A percentile compares a stretch with the other conserved stretches of the same genome.
Evolutionary conservation across 768 basidiomycete species (phyloP).

Genomic region (Leucocoprinus birnbaumii): DNA sequence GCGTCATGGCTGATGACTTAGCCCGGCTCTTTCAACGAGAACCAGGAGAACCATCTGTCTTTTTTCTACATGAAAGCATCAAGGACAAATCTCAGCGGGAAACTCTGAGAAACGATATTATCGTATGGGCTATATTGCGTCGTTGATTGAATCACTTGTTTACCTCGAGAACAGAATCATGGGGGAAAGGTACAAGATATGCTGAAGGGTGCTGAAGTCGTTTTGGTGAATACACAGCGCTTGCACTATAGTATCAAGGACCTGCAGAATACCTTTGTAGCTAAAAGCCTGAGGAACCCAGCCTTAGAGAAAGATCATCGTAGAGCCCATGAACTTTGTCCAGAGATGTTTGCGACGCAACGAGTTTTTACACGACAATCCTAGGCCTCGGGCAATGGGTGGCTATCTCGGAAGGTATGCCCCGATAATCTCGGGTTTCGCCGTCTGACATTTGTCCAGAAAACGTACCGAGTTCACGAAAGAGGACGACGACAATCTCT

Average conservation of each 20-base stretch:
- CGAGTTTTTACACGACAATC: constrained; percentile 17
- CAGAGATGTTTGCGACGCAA: constrained; percentile 19
- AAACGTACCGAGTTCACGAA: constrained; percentile 29
- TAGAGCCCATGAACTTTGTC: constrained; percentile 27
- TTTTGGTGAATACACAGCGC: constrained; percentile 17
- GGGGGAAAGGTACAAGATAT: constrained; percentile 24
- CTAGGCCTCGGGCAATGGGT: constrained; percentile 25
- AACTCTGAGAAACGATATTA: constrained; percentile 26
- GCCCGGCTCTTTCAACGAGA: constrained; percentile 18
- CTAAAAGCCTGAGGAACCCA: constrained; percentile 12
- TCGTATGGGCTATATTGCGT: constrained; percentile 22
- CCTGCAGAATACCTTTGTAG: constrained; percentile 18
- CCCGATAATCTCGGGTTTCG: not conserved
- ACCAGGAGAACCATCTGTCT: constrained; percentile 23
- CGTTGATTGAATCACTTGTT: not conserved
- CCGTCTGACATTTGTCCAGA: not conserved
- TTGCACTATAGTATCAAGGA: not conserved
- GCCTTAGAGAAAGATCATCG: constrained; percentile 18
- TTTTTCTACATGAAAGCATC: constrained; percentile 33
- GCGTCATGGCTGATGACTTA: not conserved
- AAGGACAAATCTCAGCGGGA: constrained; percentile 14
- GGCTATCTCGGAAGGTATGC: constrained; percentile 16
- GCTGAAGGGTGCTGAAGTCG: constrained; percentile 19
- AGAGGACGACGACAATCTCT: constrained; percentile 37
- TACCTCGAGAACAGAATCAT: constrained; percentile 18